Conservation (phyloP, 352 stramenopile genomes). For the Phytophthora foliorum region DNA sequence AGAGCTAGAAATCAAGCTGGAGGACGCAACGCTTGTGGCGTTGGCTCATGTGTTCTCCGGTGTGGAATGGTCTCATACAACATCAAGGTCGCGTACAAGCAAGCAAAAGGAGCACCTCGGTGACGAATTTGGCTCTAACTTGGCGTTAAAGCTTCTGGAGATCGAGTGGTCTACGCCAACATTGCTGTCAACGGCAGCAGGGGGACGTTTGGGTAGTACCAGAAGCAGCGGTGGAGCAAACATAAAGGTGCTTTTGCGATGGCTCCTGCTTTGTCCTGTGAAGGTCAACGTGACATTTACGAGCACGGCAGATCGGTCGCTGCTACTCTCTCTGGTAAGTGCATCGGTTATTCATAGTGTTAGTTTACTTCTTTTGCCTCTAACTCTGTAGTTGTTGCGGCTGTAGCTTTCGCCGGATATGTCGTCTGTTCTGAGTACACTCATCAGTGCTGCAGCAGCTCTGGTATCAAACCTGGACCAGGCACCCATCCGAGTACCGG, state of each 20-base stretch:
- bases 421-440: conserved; percentile 78
- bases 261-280: conserved; percentile 86
- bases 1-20: conserved; percentile 88
- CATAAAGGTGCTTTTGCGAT: conserved; percentile 80
- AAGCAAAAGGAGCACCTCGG: conserved; percentile 28
- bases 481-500: conserved; percentile 88
- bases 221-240: conserved; percentile 54
- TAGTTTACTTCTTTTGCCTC: background rate
- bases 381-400: conserved; percentile 14
- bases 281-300: conserved; percentile 92
- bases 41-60: conserved; percentile 81
- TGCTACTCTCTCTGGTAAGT: conserved; percentile 78
- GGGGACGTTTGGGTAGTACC: conserved; percentile 36
- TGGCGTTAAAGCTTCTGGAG: conserved; percentile 61
- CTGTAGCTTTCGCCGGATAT: conserved; percentile 81
- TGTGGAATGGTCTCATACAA: conserved; percentile 65
- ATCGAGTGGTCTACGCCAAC: conserved; percentile 69
- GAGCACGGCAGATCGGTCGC: conserved; percentile 84
- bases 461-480: conserved; percentile 90
- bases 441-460: conserved; percentile 83
- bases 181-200: conserved; percentile 46
- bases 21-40: conserved; percentile 82
- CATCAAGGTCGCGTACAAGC: conserved; percentile 30
- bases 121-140: conserved; percentile 53
- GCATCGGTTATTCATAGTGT: conserved; percentile 4